A percentile compares a stretch with the other conserved stretches of the same genome.
Evolutionary conservation across 768 basidiomycete species (phyloP).

Genomic region (Paxillus involutus): DNA sequence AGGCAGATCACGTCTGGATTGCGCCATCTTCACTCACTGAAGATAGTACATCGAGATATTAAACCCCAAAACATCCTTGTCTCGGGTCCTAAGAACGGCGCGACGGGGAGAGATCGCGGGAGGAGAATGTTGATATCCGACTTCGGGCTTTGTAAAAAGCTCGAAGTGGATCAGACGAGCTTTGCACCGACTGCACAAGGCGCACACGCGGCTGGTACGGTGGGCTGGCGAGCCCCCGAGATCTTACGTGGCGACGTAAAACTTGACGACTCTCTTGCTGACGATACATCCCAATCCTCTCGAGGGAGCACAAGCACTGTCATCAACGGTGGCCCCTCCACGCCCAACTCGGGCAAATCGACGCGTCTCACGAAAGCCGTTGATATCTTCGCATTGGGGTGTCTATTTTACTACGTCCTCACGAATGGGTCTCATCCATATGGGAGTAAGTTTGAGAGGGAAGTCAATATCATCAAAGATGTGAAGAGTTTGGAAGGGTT

Average conservation of each 20-base stretch:
- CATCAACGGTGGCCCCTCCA: slow-evolving; percentile 22
- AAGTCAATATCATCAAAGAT: slow-evolving; percentile 90
- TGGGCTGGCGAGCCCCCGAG: slow-evolving; percentile 98
- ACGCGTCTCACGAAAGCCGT: slow-evolving; percentile 90
- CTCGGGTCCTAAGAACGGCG: slow-evolving; percentile 62
- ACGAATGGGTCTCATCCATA: slow-evolving; percentile 92
- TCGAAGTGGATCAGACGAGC: slow-evolving; percentile 94
- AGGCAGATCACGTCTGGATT: slow-evolving; percentile 86
- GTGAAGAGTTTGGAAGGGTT: slow-evolving; percentile 68
- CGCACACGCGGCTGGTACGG: slow-evolving; percentile 86
- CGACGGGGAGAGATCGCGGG: slow-evolving; percentile 38
- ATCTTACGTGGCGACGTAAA: slow-evolving; percentile 93
- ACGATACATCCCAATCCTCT: slow-evolving; percentile 67
- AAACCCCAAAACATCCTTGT: slow-evolving; percentile 98
- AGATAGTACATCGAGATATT: slow-evolving; percentile 97
- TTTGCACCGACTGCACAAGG: slow-evolving; percentile 93
- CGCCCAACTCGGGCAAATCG: slow-evolving; percentile 37
- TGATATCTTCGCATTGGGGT: slow-evolving; percentile 95
- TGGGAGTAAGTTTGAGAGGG: slow-evolving; percentile 90
- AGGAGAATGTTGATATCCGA: slow-evolving; percentile 93
- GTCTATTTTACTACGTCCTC: slow-evolving; percentile 90
- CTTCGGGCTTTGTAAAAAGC: slow-evolving; percentile 94
- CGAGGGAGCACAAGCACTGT: slow-evolving; percentile 61
- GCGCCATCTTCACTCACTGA: slow-evolving; percentile 87
- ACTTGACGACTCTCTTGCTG: slow-evolving; percentile 70